Base-by-base conservation (phyloP, 352 stramenopile genomes). In the Thraustotheca clavata region DNA sequence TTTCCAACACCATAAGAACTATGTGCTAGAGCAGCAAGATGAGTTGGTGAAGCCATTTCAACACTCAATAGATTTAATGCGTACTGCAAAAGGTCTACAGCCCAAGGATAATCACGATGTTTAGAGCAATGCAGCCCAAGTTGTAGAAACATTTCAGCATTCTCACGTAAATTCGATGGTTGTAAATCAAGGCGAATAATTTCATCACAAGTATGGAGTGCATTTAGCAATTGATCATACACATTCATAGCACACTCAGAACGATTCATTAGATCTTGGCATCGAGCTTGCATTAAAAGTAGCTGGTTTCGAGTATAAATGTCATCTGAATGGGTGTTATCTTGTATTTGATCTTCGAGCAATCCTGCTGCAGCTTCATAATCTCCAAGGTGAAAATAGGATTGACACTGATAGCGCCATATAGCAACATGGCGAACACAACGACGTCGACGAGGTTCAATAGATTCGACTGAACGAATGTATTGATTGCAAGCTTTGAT, bases 151-250 rank as follows among this genome's bases (percentile, higher is more conserved):
- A 65, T 40, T 24, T 38, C 36, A 1, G 35, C 31, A 6, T 40
- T 40, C 2, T 0, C 32, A 11, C 40, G 9, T 18, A 54, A 32
- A 5, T 57, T 27, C 26, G 31, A 27, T 1, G 35, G 24, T 7
- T 29, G 41, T 26, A 65, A 31, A 18, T 49, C 57, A 22, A 29
- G 57, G n/a, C 57, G 57, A 1, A 43, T 22, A 54, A 65, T 65
- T 33, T 65, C 57, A 22, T 65, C 57, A 14, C 27, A 14, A 4
- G 22, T 20, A 46, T 65, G 57, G 20, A 65, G 20, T 16, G 12
- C 1, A 6, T 16, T 16, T 40, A 65, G 38, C 4, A 65, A 20
- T 22, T 38, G 22, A 26, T 52, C 39, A 46, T 65, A 65, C n/a
- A 33, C 4, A 20, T 52, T 52, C 9, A 29, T 29, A 2, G 20